These are phyloP conservation scores for Penicillium dipodomyicola DNA, from an alignment of 495 filamentous ascomycete species.

Conservation along the genomic window DNA sequence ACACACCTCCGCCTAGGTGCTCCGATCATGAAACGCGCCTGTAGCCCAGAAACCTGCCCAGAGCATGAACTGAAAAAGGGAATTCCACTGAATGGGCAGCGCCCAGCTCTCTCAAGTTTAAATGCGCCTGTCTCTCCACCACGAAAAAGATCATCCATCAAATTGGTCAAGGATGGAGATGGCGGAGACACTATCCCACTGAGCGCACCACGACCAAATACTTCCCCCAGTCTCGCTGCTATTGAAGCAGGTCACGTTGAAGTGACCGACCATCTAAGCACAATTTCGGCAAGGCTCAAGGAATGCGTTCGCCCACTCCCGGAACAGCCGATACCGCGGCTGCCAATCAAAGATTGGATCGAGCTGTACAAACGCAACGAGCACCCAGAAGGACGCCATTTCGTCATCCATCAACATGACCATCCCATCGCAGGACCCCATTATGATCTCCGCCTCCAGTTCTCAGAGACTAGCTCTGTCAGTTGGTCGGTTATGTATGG, in stretches of 20 bases:
- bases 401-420: conserved; percentile 68
- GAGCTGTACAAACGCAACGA: conserved; percentile 53
- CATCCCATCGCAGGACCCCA: conserved; percentile 63
- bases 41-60: conserved; percentile 13
- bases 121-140: conserved; percentile 22
- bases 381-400: conserved; percentile 53
- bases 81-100: neutral
- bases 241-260: conserved; percentile 57
- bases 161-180: neutral
- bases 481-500: conserved; percentile 69
- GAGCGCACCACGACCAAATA: neutral
- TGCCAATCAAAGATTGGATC: conserved; percentile 47
- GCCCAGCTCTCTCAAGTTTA: conserved; percentile 11
- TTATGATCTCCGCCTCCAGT: conserved; percentile 66
- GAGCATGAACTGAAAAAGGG: neutral
- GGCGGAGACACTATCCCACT: neutral
- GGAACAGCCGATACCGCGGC: conserved; percentile 25
- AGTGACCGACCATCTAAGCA: conserved; percentile 52
- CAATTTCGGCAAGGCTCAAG: conserved; percentile 47
- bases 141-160: neutral
- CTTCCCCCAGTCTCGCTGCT: conserved; percentile 37
- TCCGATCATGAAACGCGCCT: conserved; percentile 21
- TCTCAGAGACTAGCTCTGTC: conserved; percentile 60
- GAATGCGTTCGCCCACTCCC: conserved; percentile 16
- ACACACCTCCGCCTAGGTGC: neutral